Percentiles rank a stretch among this genome's conserved stretches.
Evolutionary conservation across 257 asterid species (phyloP).

Genomic region (Nicotiana tomentosiformis): DNA sequence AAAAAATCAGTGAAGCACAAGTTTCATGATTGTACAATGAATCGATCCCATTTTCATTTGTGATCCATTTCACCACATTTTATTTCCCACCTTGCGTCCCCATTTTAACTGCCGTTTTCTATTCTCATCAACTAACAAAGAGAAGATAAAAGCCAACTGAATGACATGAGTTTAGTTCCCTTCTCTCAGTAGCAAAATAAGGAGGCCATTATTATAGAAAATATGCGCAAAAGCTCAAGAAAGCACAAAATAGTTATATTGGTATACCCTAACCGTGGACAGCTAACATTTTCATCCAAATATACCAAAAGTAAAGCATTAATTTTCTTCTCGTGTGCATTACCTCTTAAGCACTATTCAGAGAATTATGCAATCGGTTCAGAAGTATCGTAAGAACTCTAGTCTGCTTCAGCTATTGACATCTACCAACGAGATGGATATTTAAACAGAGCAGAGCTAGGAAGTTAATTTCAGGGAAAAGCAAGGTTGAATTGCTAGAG

Average conservation of each 20-base stretch:
- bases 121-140: neutral
- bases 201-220: neutral
- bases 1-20: neutral
- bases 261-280: neutral
- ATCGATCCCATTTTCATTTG: neutral
- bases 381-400: neutral
- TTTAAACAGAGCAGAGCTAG: neutral
- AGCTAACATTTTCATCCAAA: neutral
- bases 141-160: neutral
- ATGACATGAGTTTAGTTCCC: neutral
- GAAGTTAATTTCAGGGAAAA: neutral
- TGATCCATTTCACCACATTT: neutral
- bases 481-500: neutral
- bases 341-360: neutral
- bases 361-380: neutral
- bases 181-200: neutral
- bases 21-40: neutral
- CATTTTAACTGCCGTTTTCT: neutral
- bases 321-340: neutral
- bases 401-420: neutral
- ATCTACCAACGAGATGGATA: neutral
- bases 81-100: neutral
- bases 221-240: neutral
- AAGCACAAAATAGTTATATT: neutral
- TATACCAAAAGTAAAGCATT: neutral